These are phyloP conservation scores for Spergularia azorica DNA, from an alignment of 179 eudicot genomes.

Conservation along the genomic window DNA sequence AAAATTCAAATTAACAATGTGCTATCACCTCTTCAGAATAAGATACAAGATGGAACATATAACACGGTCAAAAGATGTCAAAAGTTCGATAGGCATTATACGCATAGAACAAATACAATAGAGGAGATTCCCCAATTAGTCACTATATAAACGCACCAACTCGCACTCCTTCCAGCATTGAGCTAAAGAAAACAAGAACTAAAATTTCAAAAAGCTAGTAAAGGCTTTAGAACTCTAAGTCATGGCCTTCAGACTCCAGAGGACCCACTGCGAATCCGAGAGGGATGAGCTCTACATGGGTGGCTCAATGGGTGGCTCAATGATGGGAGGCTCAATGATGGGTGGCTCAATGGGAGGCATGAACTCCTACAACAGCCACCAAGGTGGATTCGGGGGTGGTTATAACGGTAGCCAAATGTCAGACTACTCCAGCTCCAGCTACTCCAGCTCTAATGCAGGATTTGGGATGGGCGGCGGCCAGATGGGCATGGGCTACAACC, in stretches of 20 bases:
- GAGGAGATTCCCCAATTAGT: conserved; percentile 9
- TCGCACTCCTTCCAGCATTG: conserved; percentile 8
- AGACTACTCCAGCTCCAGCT: conserved; percentile 34
- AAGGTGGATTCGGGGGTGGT: conserved; percentile 23
- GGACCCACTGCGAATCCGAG: conserved; percentile 31
- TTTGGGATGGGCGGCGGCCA: conserved; percentile 19
- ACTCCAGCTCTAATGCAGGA: conserved; percentile 24
- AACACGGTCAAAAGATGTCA: conserved; percentile 5
- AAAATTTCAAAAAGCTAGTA: background rate
- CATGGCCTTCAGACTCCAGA: conserved; percentile 31
- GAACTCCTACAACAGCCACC: conserved; percentile 19
- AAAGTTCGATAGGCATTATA: background rate
- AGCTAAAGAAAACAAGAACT: conserved; percentile 12
- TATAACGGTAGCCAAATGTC: conserved; percentile 19
- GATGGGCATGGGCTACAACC: conserved; percentile 15
- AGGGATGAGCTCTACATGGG: conserved; percentile 19
- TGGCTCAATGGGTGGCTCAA: conserved; percentile 22
- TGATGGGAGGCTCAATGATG: background rate
- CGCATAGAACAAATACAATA: background rate
- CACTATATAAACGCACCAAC: conserved; percentile 24
- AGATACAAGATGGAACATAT: background rate
- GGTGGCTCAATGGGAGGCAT: background rate
- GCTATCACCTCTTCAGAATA: no score
- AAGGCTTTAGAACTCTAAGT: background rate
- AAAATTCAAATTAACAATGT: background rate